These are phyloP conservation scores for Aristolochia contorta DNA, from an alignment of 164 flowering plant genomes.

Conservation along the genomic window DNA sequence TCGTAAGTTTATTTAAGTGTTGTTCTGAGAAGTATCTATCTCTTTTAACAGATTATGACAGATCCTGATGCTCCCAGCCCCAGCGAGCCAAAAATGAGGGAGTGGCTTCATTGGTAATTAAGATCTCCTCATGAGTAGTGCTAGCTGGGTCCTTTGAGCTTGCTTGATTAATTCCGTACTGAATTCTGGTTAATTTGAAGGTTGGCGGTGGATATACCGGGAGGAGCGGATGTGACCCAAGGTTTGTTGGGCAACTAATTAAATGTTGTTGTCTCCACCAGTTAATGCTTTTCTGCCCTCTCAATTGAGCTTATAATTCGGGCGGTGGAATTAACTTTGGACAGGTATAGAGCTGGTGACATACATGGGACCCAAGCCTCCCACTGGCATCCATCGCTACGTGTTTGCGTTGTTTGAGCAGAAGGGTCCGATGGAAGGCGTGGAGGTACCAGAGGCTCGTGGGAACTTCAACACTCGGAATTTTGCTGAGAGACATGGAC, in stretches of 20 bases:
- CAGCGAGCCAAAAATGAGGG: constrained; percentile 14
- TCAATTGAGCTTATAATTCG: no score
- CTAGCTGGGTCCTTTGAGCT: no score
- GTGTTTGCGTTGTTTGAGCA: constrained; percentile 29
- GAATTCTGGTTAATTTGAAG: constrained; percentile 1
- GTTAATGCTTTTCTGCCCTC: no score
- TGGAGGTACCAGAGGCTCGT: constrained; percentile 6
- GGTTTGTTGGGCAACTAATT: constrained; percentile 2
- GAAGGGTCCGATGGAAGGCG: neutral
- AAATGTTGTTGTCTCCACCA: neutral
- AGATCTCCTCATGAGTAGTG: no score
- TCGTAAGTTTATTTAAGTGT: neutral
- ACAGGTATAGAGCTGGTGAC: constrained; percentile 31
- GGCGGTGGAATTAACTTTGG: no score
- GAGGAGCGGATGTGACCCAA: constrained; percentile 6
- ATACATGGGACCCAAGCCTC: constrained; percentile 41
- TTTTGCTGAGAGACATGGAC: constrained; percentile 7
- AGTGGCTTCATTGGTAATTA: constrained; percentile 13
- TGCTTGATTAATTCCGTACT: neutral
- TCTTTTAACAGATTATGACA: constrained; percentile 9
- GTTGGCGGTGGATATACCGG: constrained; percentile 10
- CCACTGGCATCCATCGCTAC: constrained; percentile 36
- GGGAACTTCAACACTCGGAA: constrained; percentile 10
- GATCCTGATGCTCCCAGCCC: constrained; percentile 21
- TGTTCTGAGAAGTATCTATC: neutral